Evolutionary conservation across 2,329 filamentous ascomycete genomes (phyloP).

Genomic region (Alternaria ventricosa): DNA sequence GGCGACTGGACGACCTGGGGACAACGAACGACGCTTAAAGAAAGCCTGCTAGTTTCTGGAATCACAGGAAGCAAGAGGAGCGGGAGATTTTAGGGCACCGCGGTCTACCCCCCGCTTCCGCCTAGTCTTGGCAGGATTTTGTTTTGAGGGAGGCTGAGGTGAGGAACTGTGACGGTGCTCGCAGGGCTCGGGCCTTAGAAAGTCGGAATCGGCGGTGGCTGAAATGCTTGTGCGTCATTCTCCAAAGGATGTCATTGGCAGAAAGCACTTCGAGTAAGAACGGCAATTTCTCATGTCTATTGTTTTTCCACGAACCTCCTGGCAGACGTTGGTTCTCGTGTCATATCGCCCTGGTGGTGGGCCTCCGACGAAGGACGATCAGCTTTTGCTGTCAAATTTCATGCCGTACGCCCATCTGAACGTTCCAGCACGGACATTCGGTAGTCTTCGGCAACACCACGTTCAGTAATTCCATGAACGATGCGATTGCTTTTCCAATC

Average conservation of each 20-base stretch:
- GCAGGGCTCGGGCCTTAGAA: constrained; percentile 46
- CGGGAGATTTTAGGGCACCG: constrained; percentile 47
- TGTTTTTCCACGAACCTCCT: constrained; percentile 36
- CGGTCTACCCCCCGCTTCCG: constrained; percentile 45
- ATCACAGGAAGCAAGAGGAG: constrained; percentile 41
- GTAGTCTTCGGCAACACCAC: constrained; percentile 33
- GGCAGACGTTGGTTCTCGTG: constrained; percentile 39
- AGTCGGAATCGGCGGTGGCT: constrained; percentile 49
- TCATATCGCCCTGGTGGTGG: constrained; percentile 40
- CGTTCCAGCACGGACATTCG: constrained; percentile 39
- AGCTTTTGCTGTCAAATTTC: constrained; percentile 36
- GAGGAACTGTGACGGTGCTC: constrained; percentile 45
- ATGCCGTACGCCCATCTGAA: constrained; percentile 40
- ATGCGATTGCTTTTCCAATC: constrained; percentile 34
- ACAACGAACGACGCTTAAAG: constrained; percentile 29
- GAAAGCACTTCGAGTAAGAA: constrained; percentile 29
- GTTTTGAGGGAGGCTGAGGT: constrained; percentile 49
- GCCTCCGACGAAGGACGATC: constrained; percentile 26
- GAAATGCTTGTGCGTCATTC: constrained; percentile 49
- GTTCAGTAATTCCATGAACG: constrained; percentile 21
- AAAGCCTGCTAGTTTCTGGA: constrained; percentile 37
- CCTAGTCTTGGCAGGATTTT: constrained; percentile 47
- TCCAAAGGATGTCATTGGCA: constrained; percentile 41
- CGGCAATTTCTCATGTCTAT: constrained; percentile 36
- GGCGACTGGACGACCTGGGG: constrained; percentile 25